Percentiles rank a stretch among this genome's conserved stretches.
Evolutionary conservation across 306 rosid species (phyloP).

Genomic region (Vicia sativa): DNA sequence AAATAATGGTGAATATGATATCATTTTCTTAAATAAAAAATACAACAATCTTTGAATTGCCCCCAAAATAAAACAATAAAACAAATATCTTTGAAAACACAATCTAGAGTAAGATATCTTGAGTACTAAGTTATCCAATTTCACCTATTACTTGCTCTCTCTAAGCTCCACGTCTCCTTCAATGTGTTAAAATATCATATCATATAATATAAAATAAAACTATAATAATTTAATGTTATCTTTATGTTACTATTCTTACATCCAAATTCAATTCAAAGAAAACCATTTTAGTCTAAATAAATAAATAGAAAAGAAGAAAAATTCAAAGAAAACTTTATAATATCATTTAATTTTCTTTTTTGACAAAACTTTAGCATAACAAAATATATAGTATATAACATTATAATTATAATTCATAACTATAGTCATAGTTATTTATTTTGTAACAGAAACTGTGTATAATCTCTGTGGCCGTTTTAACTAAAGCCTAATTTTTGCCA

Average conservation of each 20-base stretch:
- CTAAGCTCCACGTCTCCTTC: slow-evolving; percentile 33
- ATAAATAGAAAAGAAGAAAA: no score
- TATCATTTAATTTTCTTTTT: not conserved
- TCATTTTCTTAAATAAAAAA: not conserved
- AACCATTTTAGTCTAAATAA: no score
- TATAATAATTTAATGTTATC: not conserved
- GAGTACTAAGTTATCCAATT: not conserved
- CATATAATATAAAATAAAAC: not conserved
- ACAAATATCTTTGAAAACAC: no score
- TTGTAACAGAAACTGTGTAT: slow-evolving; percentile 8
- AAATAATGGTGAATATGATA: no score
- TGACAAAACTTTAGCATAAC: not conserved
- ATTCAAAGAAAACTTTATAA: not conserved
- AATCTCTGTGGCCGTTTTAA: slow-evolving; percentile 30
- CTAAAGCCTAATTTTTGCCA: slow-evolving; percentile 25
- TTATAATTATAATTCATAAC: not conserved
- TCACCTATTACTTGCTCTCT: not conserved
- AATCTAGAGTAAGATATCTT: not conserved
- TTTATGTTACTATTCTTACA: not conserved
- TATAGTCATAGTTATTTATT: not conserved
- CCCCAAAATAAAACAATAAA: not conserved
- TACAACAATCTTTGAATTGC: not conserved
- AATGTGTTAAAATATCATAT: not conserved
- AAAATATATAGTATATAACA: not conserved
- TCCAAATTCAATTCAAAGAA: not conserved